Evolutionary conservation across 306 rosid genomes (phyloP).

Genomic region (Fagus crenata): DNA sequence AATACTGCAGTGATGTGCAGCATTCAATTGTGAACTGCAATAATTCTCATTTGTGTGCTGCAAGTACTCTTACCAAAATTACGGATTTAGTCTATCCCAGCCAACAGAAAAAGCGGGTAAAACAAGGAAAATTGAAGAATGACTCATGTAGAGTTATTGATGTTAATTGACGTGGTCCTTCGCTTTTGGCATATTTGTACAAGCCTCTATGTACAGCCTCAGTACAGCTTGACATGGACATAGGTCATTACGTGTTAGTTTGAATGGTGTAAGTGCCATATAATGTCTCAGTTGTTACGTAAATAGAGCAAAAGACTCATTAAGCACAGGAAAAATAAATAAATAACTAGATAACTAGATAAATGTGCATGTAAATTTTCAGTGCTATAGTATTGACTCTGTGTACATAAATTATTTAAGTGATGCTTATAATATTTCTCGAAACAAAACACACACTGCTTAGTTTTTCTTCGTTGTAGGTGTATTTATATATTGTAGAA

Average conservation of each 20-base stretch:
- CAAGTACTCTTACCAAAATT: slow-evolving; percentile 21
- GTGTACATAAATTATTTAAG: background rate
- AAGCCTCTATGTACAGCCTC: background rate
- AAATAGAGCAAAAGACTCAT: too few species aligned
- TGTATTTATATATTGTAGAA: too few species aligned
- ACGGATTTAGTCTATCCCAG: slow-evolving; percentile 11
- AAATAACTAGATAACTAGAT: background rate
- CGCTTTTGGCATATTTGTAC: background rate
- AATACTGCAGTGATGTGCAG: slow-evolving; percentile 63
- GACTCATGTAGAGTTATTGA: background rate
- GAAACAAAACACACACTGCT: too few species aligned
- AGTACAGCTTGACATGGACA: background rate
- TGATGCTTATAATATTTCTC: too few species aligned
- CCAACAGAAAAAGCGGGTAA: background rate
- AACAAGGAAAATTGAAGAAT: slow-evolving; percentile 2
- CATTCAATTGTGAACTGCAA: slow-evolving; percentile 49
- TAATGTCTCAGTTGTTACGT: background rate
- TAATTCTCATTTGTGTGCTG: slow-evolving; percentile 23
- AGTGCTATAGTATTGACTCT: background rate
- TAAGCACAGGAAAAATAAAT: background rate
- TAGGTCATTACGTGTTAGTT: background rate
- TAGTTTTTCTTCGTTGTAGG: too few species aligned
- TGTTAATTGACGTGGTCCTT: background rate
- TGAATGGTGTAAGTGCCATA: background rate
- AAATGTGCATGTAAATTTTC: background rate